Conservation (phyloP, 768 basidiomycete genomes). For the Rhodotorula sphaerocarpa region DNA sequence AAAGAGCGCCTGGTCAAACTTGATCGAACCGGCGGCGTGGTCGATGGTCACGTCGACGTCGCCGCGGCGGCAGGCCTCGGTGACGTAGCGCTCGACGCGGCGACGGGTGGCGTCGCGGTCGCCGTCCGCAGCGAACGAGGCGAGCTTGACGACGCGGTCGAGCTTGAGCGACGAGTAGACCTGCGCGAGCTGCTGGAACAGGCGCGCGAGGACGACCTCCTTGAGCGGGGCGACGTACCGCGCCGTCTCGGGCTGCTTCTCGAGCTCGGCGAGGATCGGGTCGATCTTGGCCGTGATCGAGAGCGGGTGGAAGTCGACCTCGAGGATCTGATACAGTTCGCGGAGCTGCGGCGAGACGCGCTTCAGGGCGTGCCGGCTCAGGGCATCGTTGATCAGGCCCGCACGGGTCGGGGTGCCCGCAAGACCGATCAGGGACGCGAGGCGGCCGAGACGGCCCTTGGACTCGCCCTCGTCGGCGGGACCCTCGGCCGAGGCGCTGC, state of each 20-base stretch:
- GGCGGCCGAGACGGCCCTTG: slow-evolving; percentile 63
- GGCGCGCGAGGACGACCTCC: slow-evolving; percentile 79
- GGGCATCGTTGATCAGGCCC: slow-evolving; percentile 77
- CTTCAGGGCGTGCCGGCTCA: slow-evolving; percentile 72
- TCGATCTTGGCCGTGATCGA: slow-evolving; percentile 69
- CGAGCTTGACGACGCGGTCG: slow-evolving; percentile 64
- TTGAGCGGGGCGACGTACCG: slow-evolving; percentile 83
- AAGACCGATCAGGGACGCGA: slow-evolving; percentile 78
- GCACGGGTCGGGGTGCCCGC: slow-evolving; percentile 73
- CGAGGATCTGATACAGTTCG: slow-evolving; percentile 74
- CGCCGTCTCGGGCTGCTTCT: slow-evolving; percentile 45
- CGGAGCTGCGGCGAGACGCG: slow-evolving; percentile 65
- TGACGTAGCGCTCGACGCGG: slow-evolving; percentile 70
- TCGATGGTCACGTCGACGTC: slow-evolving; percentile 77
- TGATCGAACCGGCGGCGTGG: slow-evolving; percentile 73
- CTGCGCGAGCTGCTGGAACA: slow-evolving; percentile 82
- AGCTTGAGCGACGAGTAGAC: slow-evolving; percentile 84
- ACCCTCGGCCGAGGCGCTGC: slow-evolving; percentile 11
- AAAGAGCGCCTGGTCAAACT: slow-evolving; percentile 62
- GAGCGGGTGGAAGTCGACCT: slow-evolving; percentile 86
- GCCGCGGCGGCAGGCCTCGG: slow-evolving; percentile 79
- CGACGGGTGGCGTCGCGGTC: slow-evolving; percentile 54
- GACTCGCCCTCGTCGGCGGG: slow-evolving; percentile 47
- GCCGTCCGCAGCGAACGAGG: slow-evolving; percentile 68
- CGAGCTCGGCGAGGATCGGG: slow-evolving; percentile 62